Percentiles rank a stretch among this genome's conserved stretches.
These are phyloP conservation scores for Onygenales sp. DNA, from an alignment of 2,329 filamentous ascomycete genomes.

Conservation along the genomic window DNA sequence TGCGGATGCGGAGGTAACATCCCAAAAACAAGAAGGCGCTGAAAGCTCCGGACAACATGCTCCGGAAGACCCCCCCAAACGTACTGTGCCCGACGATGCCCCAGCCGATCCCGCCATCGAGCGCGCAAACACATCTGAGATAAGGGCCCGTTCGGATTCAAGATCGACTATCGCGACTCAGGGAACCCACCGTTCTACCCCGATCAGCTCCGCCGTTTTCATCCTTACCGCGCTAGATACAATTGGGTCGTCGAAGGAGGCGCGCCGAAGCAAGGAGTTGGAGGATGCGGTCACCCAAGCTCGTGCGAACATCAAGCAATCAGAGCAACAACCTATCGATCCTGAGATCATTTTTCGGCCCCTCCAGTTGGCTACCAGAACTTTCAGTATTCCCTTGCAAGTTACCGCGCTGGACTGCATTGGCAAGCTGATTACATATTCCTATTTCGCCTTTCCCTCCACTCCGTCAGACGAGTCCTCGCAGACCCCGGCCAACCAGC, in stretches of 20 bases:
- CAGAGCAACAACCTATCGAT: conserved; percentile 70
- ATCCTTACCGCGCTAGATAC: conserved; percentile 87
- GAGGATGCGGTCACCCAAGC: conserved; percentile 73
- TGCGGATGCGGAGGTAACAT: not conserved
- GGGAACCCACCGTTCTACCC: conserved; percentile 46
- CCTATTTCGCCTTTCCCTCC: conserved; percentile 77
- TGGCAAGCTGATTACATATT: conserved; percentile 97
- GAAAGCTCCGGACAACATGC: not conserved
- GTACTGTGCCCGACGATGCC: not conserved
- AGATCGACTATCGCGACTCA: conserved; percentile 48
- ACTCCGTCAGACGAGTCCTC: conserved; percentile 17
- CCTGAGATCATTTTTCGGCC: conserved; percentile 89
- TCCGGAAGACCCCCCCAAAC: not conserved
- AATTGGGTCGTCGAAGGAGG: conserved; percentile 86
- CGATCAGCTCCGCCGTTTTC: conserved; percentile 90
- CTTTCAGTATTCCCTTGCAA: conserved; percentile 72
- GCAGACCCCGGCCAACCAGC: conserved; percentile 33
- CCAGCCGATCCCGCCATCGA: not conserved
- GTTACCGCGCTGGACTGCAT: conserved; percentile 94
- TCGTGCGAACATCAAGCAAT: conserved; percentile 74
- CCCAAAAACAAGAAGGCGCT: not conserved
- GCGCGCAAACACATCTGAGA: conserved; percentile 2
- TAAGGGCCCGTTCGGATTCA: conserved; percentile 45
- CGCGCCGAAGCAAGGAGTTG: conserved; percentile 74
- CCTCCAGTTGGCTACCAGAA: conserved; percentile 79